Conservation (phyloP, 2,329 filamentous ascomycete genomes). For the Penicillium sp. region DNA sequence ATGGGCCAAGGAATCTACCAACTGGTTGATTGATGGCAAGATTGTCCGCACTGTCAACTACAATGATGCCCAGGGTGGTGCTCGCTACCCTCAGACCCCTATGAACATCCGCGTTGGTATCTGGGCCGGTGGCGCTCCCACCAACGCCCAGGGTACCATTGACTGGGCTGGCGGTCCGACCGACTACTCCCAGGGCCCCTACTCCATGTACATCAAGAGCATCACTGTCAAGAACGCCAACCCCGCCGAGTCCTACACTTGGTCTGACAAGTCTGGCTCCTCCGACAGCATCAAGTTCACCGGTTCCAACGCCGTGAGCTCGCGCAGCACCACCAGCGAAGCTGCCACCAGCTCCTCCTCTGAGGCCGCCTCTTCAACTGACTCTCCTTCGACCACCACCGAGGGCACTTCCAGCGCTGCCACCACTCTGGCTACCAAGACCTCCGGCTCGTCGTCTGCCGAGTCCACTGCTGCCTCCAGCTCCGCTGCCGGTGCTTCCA, state of each 20-base stretch:
- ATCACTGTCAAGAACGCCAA: constrained; percentile 49
- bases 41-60: constrained; percentile 55
- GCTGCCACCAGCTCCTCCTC: constrained; percentile 4
- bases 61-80: constrained; percentile 50
- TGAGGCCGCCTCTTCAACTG: constrained; percentile 4
- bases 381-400: constrained; percentile 12
- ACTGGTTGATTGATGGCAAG: constrained; percentile 57
- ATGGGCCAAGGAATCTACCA: constrained; percentile 57
- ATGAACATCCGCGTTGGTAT: constrained; percentile 62
- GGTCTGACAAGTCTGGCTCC: constrained; percentile 52
- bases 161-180: constrained; percentile 63
- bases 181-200: constrained; percentile 58
- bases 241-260: constrained; percentile 57
- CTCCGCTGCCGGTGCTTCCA: constrained; percentile 7
- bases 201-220: constrained; percentile 64
- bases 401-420: constrained; percentile 6
- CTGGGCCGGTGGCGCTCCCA: constrained; percentile 56
- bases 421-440: constrained; percentile 7
- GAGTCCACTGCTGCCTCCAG: constrained; percentile 11
- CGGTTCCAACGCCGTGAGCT: constrained; percentile 9
- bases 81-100: constrained; percentile 62
- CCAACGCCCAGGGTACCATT: constrained; percentile 44
- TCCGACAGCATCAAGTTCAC: constrained; percentile 54
- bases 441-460: constrained; percentile 7
- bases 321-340: constrained; percentile 6